These are phyloP conservation scores for Strobilomyces dryophilus DNA, from an alignment of 768 basidiomycete genomes.

Conservation along the genomic window DNA sequence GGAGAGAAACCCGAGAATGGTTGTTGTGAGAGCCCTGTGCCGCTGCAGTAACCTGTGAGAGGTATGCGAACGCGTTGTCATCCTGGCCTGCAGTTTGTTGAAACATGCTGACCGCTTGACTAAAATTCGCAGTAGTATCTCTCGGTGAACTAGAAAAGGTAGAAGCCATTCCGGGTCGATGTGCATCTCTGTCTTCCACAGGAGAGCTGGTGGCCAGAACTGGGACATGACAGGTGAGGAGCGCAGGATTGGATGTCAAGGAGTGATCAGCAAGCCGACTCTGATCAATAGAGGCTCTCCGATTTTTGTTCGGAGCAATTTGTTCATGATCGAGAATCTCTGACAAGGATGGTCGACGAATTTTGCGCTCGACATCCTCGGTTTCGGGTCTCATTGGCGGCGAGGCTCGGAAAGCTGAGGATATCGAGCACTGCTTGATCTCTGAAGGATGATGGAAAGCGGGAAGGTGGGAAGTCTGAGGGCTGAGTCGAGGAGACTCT, in stretches of 20 bases:
- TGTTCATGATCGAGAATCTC: slow-evolving; percentile 9
- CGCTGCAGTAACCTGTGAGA: slow-evolving; percentile 3
- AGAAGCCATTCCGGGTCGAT: slow-evolving; percentile 14
- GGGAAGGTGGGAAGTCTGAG: slow-evolving; percentile 22
- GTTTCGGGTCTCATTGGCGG: slow-evolving; percentile 25
- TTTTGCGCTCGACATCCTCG: slow-evolving; percentile 30
- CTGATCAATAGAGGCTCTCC: slow-evolving; percentile 13
- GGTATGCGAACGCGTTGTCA: slow-evolving; percentile 6
- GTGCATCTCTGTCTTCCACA: slow-evolving; percentile 9
- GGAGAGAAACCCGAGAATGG: slow-evolving; percentile 26
- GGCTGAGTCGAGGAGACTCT: slow-evolving; percentile 20
- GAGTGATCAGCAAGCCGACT: slow-evolving; percentile 13
- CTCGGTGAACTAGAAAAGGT: slow-evolving; percentile 17
- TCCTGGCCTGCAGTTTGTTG: slow-evolving; percentile 7
- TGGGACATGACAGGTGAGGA: slow-evolving; percentile 4
- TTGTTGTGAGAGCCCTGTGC: slow-evolving; percentile 9
- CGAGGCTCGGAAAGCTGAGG: slow-evolving; percentile 20
- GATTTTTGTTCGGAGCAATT: slow-evolving; percentile 6
- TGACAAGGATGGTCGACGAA: slow-evolving; percentile 30
- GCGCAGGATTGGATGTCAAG: not conserved
- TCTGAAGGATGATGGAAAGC: slow-evolving; percentile 21
- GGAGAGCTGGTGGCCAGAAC: not conserved
- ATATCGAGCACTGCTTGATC: slow-evolving; percentile 25
- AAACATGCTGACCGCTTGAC: slow-evolving; percentile 17
- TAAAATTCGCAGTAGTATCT: slow-evolving; percentile 14